Evolutionary conservation across 1,284 basidiomycete species (phyloP), one percentile per base, ranked within the genome.

Genomic region (Cryptococcus wingfieldii): DNA sequence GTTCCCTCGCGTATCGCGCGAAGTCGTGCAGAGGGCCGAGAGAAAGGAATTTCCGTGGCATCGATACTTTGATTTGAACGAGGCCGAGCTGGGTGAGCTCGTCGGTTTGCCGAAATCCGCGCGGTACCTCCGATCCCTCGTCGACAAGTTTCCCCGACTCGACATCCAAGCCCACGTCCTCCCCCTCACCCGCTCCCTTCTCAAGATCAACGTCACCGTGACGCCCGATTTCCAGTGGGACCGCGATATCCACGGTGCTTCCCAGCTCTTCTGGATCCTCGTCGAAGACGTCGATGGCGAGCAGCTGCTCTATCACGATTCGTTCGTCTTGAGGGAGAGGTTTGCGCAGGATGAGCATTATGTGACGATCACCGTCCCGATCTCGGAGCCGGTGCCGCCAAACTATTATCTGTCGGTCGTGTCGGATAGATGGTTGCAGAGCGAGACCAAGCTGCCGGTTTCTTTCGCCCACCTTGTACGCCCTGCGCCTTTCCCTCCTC

Each of bases 41-140:
- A 88, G 92, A 42, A 98, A 98, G 74, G 95, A 98, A 82, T 98
- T 96, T 80, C 93, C 92, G 0, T 97, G 93, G 92, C 90, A 95
- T 73, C 86, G 91, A 43, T 96, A 95, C 79, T 96, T 94, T 66
- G 91, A 96, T 73, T 79, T 96, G 56, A 85, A 87, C 60, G 88
- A 88, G 1, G 87, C 87, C 2, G 90, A 94, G 73, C 85, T 94
- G 41, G 95, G 93, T 16, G 96, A 98, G 78, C 82, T 98, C 10
- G 88, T 98, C 55, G 93, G 93, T 38, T 85, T 97, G 58, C 90
- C 91, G 19, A 90, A 90, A 62, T 92, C 92, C 27, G 95, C 95
- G 23, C 84, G 87, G 57, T 81, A 94, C 3, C 90, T 98, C 2
- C 91, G 98, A 72, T 84, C 89, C n/a, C 83, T 97, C 3, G 94